These are phyloP conservation scores for Kurtzmaniella quercitrusa DNA, from an alignment of 1,139 yeast genomes.

Conservation along the genomic window DNA sequence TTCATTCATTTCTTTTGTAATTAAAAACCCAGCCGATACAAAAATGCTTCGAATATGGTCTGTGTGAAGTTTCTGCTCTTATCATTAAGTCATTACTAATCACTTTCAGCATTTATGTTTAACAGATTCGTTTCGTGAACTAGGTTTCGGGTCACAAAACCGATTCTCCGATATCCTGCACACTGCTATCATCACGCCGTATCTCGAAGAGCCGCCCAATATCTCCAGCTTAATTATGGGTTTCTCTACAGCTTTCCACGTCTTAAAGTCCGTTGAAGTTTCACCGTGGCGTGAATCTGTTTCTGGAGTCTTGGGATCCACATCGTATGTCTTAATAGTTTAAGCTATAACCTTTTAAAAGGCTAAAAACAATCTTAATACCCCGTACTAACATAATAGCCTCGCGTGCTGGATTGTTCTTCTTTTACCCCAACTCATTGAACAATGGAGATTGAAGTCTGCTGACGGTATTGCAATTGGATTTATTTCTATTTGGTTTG, in stretches of 20 bases:
- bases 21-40: no score
- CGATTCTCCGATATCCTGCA: not conserved
- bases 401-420: conserved; percentile 80
- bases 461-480: conserved; percentile 78
- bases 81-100: no score
- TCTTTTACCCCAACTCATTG: conserved; percentile 73
- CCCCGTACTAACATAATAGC: conserved; percentile 16
- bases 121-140: no score
- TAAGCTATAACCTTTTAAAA: no score
- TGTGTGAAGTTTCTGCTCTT: no score
- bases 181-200: conserved; percentile 1
- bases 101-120: no score
- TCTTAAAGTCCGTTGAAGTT: not conserved
- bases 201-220: not conserved
- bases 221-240: not conserved
- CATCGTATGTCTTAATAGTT: conserved; percentile 40
- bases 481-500: conserved; percentile 66
- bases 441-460: conserved; percentile 74
- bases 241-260: not conserved
- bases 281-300: conserved; percentile 1
- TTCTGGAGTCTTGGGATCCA: conserved; percentile 67
- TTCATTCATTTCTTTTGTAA: no score
- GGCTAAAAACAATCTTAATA: no score
- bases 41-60: no score
- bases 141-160: no score